A percentile compares a stretch with the other conserved stretches of the same genome.
Conservation (phyloP, 2,329 filamentous ascomycete genomes). For the Pseudogymnoascus sp. region DNA sequence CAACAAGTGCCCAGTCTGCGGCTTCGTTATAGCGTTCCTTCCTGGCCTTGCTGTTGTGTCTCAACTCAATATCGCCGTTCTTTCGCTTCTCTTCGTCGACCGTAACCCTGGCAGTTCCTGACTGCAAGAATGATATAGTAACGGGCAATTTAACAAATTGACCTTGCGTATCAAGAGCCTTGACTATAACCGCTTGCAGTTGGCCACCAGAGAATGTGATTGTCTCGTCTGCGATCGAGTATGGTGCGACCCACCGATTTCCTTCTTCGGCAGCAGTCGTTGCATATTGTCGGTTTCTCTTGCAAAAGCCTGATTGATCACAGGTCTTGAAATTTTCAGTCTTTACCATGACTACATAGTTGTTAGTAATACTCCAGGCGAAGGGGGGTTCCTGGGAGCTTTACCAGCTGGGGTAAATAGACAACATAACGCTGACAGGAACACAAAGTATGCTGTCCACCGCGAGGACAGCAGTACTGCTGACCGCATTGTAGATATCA, state of each 20-base stretch:
- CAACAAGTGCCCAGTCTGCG: constrained; percentile 78
- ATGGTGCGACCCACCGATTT: constrained; percentile 68
- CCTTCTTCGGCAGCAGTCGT: constrained; percentile 63
- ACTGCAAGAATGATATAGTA: constrained; percentile 81
- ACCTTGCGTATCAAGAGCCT: constrained; percentile 60
- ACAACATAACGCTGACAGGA: constrained; percentile 53
- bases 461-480: constrained; percentile 44
- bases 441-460: constrained; percentile 60
- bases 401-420: constrained; percentile 60
- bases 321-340: constrained; percentile 97
- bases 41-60: constrained; percentile 74
- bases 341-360: constrained; percentile 68
- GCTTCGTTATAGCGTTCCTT: constrained; percentile 96
- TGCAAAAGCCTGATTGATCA: constrained; percentile 93
- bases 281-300: constrained; percentile 84
- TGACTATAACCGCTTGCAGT: constrained; percentile 74
- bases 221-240: constrained; percentile 66
- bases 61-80: constrained; percentile 81
- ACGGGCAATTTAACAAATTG: constrained; percentile 75
- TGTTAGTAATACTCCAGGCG: constrained; percentile 15
- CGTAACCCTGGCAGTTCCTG: constrained; percentile 78
- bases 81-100: constrained; percentile 87
- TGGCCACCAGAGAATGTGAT: constrained; percentile 73
- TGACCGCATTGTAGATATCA: constrained; percentile 13
- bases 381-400: background rate